phyloP scores from a whole-genome alignment of 2,329 filamentous ascomycete genomes.

The Fusarium nodosum region DNA sequence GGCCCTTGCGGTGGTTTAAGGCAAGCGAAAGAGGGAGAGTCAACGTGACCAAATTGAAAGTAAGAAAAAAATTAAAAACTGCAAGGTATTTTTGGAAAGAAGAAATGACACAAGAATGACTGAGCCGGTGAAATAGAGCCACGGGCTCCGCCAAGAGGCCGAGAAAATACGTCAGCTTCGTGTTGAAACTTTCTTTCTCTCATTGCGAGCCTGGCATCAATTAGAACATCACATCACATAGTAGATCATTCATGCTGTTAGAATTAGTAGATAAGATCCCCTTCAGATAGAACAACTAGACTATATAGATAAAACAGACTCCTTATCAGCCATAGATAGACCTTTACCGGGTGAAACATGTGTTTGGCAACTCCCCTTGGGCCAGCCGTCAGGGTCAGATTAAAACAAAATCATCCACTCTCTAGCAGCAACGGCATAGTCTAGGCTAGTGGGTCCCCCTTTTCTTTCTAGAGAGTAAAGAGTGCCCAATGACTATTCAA shows the following conservation, averaged over 20 bases:
- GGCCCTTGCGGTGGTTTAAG: constrained; percentile 18
- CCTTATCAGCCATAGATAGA: constrained; percentile 21
- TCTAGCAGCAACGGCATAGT: constrained; percentile 20
- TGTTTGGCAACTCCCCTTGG: background rate
- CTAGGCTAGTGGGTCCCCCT: constrained; percentile 4
- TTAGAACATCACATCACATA: background rate
- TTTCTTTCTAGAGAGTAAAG: constrained; percentile 7
- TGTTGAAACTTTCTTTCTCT: background rate
- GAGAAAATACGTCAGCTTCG: constrained; percentile 39
- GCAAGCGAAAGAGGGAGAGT: constrained; percentile 24
- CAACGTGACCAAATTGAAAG: constrained; percentile 26
- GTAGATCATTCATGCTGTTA: background rate
- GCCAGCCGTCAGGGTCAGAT: constrained; percentile 16
- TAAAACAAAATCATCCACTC: constrained; percentile 25
- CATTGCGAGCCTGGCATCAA: background rate
- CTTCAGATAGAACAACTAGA: background rate
- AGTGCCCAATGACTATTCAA: constrained; percentile 34
- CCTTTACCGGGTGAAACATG: background rate
- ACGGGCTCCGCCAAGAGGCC: constrained; percentile 26
- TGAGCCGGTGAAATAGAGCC: constrained; percentile 16
- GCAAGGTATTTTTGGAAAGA: constrained; percentile 2
- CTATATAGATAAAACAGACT: background rate
- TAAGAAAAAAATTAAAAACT: background rate
- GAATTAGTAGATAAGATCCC: background rate
- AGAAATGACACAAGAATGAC: constrained; percentile 39